These are phyloP conservation scores for Collybiopsis confluens DNA, from an alignment of 768 basidiomycete species.

Conservation along the genomic window DNA sequence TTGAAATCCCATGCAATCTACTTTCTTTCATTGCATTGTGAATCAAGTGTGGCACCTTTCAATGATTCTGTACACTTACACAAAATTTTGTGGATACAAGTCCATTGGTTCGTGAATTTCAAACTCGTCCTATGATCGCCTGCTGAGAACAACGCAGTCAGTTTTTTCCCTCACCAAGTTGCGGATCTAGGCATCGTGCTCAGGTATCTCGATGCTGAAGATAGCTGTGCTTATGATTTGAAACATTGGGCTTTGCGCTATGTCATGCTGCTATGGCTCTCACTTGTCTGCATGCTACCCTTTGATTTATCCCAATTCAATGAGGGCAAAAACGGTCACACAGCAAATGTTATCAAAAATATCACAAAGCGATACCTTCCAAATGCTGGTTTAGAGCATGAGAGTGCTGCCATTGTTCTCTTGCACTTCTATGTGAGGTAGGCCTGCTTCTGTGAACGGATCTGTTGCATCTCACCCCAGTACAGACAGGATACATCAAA, in stretches of 20 bases:
- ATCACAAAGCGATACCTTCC: slow-evolving; percentile 55
- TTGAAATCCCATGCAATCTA: slow-evolving; percentile 53
- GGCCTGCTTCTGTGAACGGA: slow-evolving; percentile 14
- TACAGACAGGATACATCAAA: slow-evolving; percentile 56
- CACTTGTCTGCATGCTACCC: slow-evolving; percentile 89
- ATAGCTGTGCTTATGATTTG: slow-evolving; percentile 35
- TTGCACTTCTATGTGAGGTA: slow-evolving; percentile 80
- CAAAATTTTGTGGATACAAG: slow-evolving; percentile 89
- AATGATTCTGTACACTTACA: slow-evolving; percentile 68
- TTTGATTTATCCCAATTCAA: slow-evolving; percentile 89
- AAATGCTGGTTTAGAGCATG: slow-evolving; percentile 79
- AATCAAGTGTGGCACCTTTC: slow-evolving; percentile 51
- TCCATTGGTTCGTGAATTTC: slow-evolving; percentile 67
- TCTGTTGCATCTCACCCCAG: neutral
- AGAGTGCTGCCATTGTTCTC: slow-evolving; percentile 77
- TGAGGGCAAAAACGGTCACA: slow-evolving; percentile 47
- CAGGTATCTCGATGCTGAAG: slow-evolving; percentile 50
- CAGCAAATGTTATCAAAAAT: slow-evolving; percentile 52
- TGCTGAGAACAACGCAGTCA: slow-evolving; percentile 45
- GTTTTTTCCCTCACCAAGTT: slow-evolving; percentile 92
- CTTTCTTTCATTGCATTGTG: slow-evolving; percentile 24
- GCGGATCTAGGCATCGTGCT: slow-evolving; percentile 75
- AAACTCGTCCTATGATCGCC: neutral
- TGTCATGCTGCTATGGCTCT: slow-evolving; percentile 86
- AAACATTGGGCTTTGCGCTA: slow-evolving; percentile 81